Conservation (phyloP, 352 stramenopile genomes). For the Phytophthora nicotianae region DNA sequence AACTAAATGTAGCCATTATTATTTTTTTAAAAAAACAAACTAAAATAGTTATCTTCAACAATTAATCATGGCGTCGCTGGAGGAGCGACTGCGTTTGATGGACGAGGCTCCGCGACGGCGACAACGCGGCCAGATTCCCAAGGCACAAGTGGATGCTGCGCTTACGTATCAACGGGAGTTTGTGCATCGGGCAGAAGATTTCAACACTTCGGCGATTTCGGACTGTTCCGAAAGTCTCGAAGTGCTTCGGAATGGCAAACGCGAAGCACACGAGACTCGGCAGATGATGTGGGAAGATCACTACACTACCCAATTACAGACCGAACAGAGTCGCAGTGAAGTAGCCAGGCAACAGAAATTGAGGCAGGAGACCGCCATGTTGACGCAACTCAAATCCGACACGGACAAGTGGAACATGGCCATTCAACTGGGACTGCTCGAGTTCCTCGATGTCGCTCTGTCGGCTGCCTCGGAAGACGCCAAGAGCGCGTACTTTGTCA, state of each 20-base stretch:
- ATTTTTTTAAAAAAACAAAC: too few species aligned
- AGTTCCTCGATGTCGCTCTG: constrained; percentile 46
- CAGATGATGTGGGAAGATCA: constrained; percentile 79
- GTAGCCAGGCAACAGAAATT: constrained; percentile 48
- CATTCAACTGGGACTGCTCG: constrained; percentile 54
- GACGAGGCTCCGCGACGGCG: constrained; percentile 39
- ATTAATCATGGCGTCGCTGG: constrained; percentile 25
- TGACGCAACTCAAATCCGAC: constrained; percentile 56
- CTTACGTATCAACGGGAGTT: constrained; percentile 53
- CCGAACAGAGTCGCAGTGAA: constrained; percentile 21
- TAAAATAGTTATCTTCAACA: neutral
- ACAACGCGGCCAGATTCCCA: constrained; percentile 57
- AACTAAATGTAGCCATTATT: constrained; percentile 30
- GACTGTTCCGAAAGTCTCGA: constrained; percentile 61
- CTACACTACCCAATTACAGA: constrained; percentile 34
- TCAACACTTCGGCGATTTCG: constrained; percentile 50
- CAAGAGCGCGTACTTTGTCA: constrained; percentile 44
- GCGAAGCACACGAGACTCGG: constrained; percentile 54
- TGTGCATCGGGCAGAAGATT: constrained; percentile 37
- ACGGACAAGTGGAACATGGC: constrained; percentile 78
- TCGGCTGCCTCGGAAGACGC: constrained; percentile 19
- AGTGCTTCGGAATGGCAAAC: constrained; percentile 46
- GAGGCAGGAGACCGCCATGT: constrained; percentile 55
- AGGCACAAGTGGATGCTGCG: constrained; percentile 44
- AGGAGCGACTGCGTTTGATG: constrained; percentile 59